These are phyloP conservation scores for Alternaria ethzedia DNA, from an alignment of 2,329 filamentous ascomycete species.

Conservation along the genomic window DNA sequence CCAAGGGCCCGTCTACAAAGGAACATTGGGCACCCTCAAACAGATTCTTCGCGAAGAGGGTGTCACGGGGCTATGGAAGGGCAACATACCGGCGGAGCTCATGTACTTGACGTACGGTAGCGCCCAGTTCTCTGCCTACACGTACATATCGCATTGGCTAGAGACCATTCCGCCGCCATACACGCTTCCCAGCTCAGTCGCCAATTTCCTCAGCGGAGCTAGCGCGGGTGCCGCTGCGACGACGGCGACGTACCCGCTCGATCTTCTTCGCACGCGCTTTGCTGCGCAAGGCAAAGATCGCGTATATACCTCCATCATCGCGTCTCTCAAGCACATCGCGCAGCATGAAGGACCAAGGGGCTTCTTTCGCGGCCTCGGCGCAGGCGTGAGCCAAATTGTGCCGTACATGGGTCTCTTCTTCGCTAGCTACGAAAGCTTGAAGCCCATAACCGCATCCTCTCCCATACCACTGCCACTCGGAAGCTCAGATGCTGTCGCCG, in stretches of 20 bases:
- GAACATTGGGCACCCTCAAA: slow-evolving; percentile 75
- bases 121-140: slow-evolving; percentile 89
- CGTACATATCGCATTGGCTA: slow-evolving; percentile 72
- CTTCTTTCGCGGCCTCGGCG: slow-evolving; percentile 86
- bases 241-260: slow-evolving; percentile 85
- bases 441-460: slow-evolving; percentile 50
- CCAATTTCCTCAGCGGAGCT: slow-evolving; percentile 85
- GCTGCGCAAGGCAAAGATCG: slow-evolving; percentile 86
- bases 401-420: slow-evolving; percentile 99
- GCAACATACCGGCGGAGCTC: slow-evolving; percentile 92
- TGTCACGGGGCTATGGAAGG: slow-evolving; percentile 89
- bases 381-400: slow-evolving; percentile 84
- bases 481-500: slow-evolving; percentile 82
- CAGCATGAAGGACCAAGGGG: slow-evolving; percentile 76
- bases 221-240: slow-evolving; percentile 83
- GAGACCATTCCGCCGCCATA: slow-evolving; percentile 56
- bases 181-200: slow-evolving; percentile 67
- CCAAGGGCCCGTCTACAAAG: slow-evolving; percentile 67
- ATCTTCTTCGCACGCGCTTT: slow-evolving; percentile 91
- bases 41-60: slow-evolving; percentile 83
- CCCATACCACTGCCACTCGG: slow-evolving; percentile 71
- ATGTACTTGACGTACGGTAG: slow-evolving; percentile 93
- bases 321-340: slow-evolving; percentile 75
- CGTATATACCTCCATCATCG: slow-evolving; percentile 75
- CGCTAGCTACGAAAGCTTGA: slow-evolving; percentile 79